These are phyloP conservation scores for Colletotrichum sansevieriae DNA, from an alignment of 2,329 filamentous ascomycete species.

Conservation along the genomic window DNA sequence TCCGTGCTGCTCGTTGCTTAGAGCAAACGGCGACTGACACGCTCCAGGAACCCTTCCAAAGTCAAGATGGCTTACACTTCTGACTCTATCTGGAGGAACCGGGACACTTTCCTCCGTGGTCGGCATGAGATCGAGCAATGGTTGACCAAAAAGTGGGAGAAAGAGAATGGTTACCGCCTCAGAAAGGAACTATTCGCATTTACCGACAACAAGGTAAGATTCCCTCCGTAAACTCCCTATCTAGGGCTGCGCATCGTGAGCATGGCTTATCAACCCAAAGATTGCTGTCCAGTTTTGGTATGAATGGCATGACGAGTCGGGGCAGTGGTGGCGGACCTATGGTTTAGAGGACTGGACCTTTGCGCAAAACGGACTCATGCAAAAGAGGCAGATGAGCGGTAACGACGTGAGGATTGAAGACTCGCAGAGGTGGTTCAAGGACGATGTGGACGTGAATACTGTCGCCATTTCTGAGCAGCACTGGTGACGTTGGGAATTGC, in stretches of 20 bases:
- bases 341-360: constrained; percentile 87
- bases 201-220: constrained; percentile 69
- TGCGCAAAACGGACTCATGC: constrained; percentile 76
- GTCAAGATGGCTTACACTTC: constrained; percentile 81
- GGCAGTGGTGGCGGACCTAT: constrained; percentile 90
- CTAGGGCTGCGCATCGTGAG: too few relatives aligned
- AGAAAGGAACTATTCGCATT: constrained; percentile 90
- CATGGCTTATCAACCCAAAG: constrained; percentile 45
- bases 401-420: constrained; percentile 76
- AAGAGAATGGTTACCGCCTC: constrained; percentile 78
- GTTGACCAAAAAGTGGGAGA: constrained; percentile 79
- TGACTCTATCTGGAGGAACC: constrained; percentile 85
- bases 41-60: constrained; percentile 69
- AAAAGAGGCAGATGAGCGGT: constrained; percentile 81
- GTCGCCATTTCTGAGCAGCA: constrained; percentile 77
- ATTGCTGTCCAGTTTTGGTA: constrained; percentile 96
- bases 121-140: constrained; percentile 77
- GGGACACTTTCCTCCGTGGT: constrained; percentile 76
- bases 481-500: constrained; percentile 61
- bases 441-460: constrained; percentile 76
- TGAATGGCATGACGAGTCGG: constrained; percentile 77
- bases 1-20: constrained; percentile 51
- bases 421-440: constrained; percentile 76
- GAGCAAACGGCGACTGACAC: constrained; percentile 2
- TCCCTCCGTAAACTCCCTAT: background rate